These are phyloP conservation scores for Corrigiola litoralis DNA, from an alignment of 179 eudicot species.

Conservation along the genomic window DNA sequence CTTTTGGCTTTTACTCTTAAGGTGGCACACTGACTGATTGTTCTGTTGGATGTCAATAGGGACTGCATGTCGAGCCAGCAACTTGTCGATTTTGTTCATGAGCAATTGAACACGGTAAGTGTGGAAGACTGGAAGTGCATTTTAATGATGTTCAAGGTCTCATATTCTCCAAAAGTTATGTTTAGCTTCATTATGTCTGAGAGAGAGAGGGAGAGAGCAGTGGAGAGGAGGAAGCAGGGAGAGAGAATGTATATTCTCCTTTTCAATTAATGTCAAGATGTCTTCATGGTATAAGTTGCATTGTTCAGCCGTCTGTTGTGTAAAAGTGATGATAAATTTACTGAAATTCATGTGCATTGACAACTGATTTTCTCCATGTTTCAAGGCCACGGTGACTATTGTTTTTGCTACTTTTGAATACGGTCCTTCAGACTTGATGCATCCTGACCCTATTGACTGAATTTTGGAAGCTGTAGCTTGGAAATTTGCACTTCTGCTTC, in stretches of 20 bases:
- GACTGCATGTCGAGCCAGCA: slow-evolving; percentile 75
- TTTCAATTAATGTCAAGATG: not conserved
- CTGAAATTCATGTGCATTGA: not conserved
- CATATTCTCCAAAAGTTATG: not conserved
- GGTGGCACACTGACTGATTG: slow-evolving; percentile 1
- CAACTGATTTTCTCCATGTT: not conserved
- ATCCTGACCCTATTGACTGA: too few relatives aligned
- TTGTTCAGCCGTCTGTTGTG: too few relatives aligned
- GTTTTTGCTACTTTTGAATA: too few relatives aligned
- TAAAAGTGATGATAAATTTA: not conserved
- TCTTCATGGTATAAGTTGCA: too few relatives aligned
- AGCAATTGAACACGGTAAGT: slow-evolving; percentile 46
- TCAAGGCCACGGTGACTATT: not conserved
- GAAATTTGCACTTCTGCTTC: too few relatives aligned
- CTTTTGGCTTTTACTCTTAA: too few relatives aligned
- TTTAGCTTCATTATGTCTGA: not conserved
- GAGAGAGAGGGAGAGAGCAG: not conserved
- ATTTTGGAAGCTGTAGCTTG: too few relatives aligned
- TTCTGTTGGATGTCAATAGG: slow-evolving; percentile 41
- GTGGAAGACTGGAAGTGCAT: not conserved
- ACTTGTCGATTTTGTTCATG: slow-evolving; percentile 36
- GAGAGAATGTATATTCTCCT: not conserved
- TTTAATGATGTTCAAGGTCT: not conserved
- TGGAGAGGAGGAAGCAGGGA: not conserved
- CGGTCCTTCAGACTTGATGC: not conserved